Percentiles rank a stretch among this genome's conserved stretches.
Conservation (phyloP, 2,329 filamentous ascomycete species). For the Penicillium sclerotiorum region DNA sequence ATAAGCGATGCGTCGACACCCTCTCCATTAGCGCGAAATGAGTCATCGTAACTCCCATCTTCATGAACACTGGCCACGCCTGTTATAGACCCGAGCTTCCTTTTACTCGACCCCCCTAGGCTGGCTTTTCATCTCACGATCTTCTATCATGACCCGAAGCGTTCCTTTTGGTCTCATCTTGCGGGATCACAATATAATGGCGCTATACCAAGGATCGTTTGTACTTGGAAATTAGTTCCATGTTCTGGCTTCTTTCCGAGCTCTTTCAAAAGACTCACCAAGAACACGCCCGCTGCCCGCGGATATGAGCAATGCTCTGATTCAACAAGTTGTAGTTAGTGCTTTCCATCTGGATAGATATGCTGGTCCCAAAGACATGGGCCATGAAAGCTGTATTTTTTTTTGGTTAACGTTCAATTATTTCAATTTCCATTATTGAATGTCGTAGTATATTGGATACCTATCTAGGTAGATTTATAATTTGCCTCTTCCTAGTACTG, state of each 20-base stretch:
- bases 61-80: too few relatives aligned
- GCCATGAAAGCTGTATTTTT: conserved; percentile 18
- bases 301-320: conserved; percentile 23
- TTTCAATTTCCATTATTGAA: too few relatives aligned
- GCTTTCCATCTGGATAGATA: conserved; percentile 19
- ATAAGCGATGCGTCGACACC: conserved; percentile 26
- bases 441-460: too few relatives aligned
- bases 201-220: neutral
- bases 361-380: conserved; percentile 14
- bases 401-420: neutral
- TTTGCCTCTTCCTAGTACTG: too few relatives aligned
- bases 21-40: conserved; percentile 10
- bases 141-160: conserved; percentile 1
- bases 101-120: neutral
- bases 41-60: conserved; percentile 7
- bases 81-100: too few relatives aligned
- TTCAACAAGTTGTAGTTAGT: conserved; percentile 22
- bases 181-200: neutral
- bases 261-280: neutral
- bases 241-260: neutral
- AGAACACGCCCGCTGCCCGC: conserved; percentile 14
- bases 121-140: conserved; percentile 1
- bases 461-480: too few relatives aligned
- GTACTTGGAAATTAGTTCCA: neutral
- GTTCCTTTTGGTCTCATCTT: neutral